A percentile compares a stretch with the other conserved stretches of the same genome.
These are phyloP conservation scores for Leccinellum albellum DNA, from an alignment of 768 basidiomycete genomes.

Conservation along the genomic window DNA sequence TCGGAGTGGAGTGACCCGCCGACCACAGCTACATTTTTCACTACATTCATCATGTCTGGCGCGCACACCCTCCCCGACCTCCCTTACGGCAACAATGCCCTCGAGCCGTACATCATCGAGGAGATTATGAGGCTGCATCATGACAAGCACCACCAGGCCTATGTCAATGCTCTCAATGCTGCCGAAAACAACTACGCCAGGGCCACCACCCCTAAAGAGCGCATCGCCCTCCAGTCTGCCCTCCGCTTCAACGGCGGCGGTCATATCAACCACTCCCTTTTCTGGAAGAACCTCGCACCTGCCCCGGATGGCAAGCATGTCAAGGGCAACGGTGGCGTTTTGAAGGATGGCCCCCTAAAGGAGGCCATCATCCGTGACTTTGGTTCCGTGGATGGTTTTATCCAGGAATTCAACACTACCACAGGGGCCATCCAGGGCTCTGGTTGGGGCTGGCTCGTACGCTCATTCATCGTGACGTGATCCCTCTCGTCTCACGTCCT, in stretches of 20 bases:
- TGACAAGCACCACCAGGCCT: slow-evolving; percentile 93
- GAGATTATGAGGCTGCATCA: slow-evolving; percentile 96
- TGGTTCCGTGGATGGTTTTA: slow-evolving; percentile 67
- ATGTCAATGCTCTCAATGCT: slow-evolving; percentile 66
- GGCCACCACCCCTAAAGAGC: slow-evolving; percentile 58
- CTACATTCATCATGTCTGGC: slow-evolving; percentile 35
- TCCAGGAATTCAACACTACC: slow-evolving; percentile 80
- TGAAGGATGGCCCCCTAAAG: slow-evolving; percentile 68
- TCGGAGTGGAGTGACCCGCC: slow-evolving; percentile 4
- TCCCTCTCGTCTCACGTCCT: neutral
- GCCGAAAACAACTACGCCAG: slow-evolving; percentile 78
- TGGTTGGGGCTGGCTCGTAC: slow-evolving; percentile 95
- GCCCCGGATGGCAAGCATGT: slow-evolving; percentile 39
- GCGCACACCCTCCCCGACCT: slow-evolving; percentile 65
- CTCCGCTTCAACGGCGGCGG: slow-evolving; percentile 27
- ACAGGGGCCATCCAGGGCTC: slow-evolving; percentile 88
- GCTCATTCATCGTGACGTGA: slow-evolving; percentile 26
- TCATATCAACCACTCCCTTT: slow-evolving; percentile 95
- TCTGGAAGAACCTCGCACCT: slow-evolving; percentile 94
- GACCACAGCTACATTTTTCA: neutral
- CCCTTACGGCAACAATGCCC: slow-evolving; percentile 81
- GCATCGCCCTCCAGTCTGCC: slow-evolving; percentile 26
- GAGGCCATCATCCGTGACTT: slow-evolving; percentile 60
- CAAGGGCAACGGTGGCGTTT: slow-evolving; percentile 60
- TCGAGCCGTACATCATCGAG: slow-evolving; percentile 87